phyloP scores from a whole-genome alignment of 345 rosid species.

The Hibiscus syriacus region DNA sequence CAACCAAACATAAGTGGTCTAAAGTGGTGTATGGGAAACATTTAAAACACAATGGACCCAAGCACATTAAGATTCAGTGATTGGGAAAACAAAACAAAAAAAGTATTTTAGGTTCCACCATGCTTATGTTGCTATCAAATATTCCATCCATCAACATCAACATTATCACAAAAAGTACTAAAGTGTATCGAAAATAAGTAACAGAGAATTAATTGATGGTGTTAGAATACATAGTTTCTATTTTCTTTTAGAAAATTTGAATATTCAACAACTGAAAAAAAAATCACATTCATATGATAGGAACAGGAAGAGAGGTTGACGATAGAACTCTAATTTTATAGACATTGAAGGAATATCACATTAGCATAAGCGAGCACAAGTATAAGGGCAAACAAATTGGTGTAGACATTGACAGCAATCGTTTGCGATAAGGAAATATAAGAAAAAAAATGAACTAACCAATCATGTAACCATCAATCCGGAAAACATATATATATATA shows the following conservation, averaged over 20 bases:
- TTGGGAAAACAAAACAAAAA: neutral
- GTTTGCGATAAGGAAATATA: neutral
- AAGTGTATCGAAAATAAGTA: too few species aligned
- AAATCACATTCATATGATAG: too few species aligned
- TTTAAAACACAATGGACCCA: neutral
- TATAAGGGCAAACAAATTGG: constrained; percentile 6
- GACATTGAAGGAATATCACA: constrained; percentile 4
- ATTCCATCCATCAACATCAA: neutral
- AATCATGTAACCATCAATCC: neutral
- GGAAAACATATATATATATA: neutral
- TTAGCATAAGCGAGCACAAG: constrained; percentile 19
- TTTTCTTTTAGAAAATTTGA: too few species aligned
- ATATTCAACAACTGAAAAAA: too few species aligned
- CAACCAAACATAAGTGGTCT: neutral
- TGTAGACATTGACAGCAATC: neutral
- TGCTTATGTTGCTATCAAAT: neutral
- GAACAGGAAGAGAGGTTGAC: too few species aligned
- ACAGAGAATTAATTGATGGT: too few species aligned
- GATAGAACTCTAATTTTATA: too few species aligned
- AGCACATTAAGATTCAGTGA: neutral
- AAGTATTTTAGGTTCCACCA: neutral
- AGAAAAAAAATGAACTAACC: neutral
- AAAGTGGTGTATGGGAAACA: neutral
- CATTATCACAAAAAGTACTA: too few species aligned
- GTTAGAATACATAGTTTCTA: too few species aligned